Base-by-base conservation (phyloP, 1,284 basidiomycete species). In the Apiotrichum akiyoshidainum region DNA sequence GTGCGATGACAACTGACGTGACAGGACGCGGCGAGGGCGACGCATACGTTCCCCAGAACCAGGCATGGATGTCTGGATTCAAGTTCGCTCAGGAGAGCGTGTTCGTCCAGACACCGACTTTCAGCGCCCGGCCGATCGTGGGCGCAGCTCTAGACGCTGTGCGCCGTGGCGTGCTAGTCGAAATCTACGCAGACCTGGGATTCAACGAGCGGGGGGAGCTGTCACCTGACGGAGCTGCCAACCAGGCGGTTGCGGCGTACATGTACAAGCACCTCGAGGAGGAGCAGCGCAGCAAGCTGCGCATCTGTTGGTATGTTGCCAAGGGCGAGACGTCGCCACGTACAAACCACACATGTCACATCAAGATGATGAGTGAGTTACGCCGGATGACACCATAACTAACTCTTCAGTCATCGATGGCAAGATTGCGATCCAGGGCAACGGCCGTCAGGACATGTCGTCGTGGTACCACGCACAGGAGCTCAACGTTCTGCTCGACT, bases 401-500 rank as follows among this genome's bases (percentile, higher is more conserved):
- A 22, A 33, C 44, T 19, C 21, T 5, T 5, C 52, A 34, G 44
- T 55, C 54, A 17, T 88, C 59, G 87, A 89, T 67, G 83, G 82
- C 54, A 76, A 80, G 57, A 81, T 88, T 44, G 86, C 81, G 16
- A 87, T 89, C 58, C 65, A 67, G 49, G 70, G 71, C n/a, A 71
- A 72, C 52, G 70, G 72, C 16, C 70, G 71, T 45, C 45, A 40
- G 35, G 85, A 86, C 64, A 83, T 84, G 12, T 85, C 87, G 69
- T 84, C 83, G 11, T 89, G 87, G 86, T 88, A 82, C 78, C 87
- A 89, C 73, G 85, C 84, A 42, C 85, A 87, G 65, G 88, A 89
- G 69, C 81, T 85, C 67, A 88, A 89, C 69, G 78, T 88, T 53
- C 81, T 89, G 78, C 77, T 88, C 47, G 87, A 89, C 70, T 83